Percentiles rank a stretch among this genome's conserved stretches.
Evolutionary conservation across 768 basidiomycete species (phyloP).

Genomic region (Asterophora lycoperdoides): DNA sequence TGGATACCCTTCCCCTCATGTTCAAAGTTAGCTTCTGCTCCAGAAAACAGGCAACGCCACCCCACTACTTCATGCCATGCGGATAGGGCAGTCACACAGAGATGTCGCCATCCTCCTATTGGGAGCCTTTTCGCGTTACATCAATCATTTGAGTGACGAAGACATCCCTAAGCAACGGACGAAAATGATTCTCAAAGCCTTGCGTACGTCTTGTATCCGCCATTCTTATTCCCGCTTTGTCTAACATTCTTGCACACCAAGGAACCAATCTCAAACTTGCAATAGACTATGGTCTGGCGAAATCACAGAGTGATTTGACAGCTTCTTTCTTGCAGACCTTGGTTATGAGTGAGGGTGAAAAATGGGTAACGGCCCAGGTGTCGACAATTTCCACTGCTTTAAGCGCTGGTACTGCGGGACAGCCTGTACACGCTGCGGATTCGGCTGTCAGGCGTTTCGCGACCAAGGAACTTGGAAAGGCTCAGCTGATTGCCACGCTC

Average conservation of each 20-base stretch:
- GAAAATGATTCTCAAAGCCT: conserved; percentile 66
- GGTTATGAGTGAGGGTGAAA: conserved; percentile 94
- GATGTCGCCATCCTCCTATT: conserved; percentile 86
- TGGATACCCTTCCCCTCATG: background rate
- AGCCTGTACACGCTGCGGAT: conserved; percentile 74
- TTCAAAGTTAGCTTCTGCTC: conserved; percentile 58
- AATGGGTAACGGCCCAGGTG: conserved; percentile 76
- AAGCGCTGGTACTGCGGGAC: conserved; percentile 58
- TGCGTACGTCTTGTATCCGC: conserved; percentile 48
- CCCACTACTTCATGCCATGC: conserved; percentile 88
- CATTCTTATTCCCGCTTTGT: background rate
- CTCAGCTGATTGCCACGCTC: conserved; percentile 70
- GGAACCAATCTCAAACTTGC: conserved; percentile 87
- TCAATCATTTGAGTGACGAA: conserved; percentile 82
- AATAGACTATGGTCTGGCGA: conserved; percentile 82
- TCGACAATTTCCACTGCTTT: conserved; percentile 67
- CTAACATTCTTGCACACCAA: conserved; percentile 1
- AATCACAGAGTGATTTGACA: conserved; percentile 77
- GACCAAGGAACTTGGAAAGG: conserved; percentile 79
- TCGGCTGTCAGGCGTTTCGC: conserved; percentile 81
- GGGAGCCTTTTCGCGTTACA: conserved; percentile 88
- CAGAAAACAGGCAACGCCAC: conserved; percentile 82
- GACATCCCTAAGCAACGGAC: conserved; percentile 71
- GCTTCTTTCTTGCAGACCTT: conserved; percentile 93
- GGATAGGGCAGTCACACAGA: conserved; percentile 66